Base-by-base conservation (phyloP, 768 basidiomycete species). In the Leccinum arenicola region DNA sequence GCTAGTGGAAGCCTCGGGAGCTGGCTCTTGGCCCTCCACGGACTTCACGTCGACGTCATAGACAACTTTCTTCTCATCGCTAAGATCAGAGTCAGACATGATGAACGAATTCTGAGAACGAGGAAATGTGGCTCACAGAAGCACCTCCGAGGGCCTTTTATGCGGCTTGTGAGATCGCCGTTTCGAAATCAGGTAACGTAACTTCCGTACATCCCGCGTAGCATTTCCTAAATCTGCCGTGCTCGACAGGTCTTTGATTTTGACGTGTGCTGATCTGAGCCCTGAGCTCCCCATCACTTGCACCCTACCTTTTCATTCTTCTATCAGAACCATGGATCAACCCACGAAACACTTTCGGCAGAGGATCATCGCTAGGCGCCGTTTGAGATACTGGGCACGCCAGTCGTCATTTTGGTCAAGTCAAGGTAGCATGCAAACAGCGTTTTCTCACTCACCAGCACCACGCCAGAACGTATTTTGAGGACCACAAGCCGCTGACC, bases 51-150 rank as follows among this genome's bases (percentile, higher is more conserved):
- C 63, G 17, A 29, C 27, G 1, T 65, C 54, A 29, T 55, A 60
- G 4, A 8, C 11, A 0, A 31, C 0, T 4, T 56, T 60, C 6
- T 57, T 61, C 27, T 58, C 57, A 15, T 38, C 25, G 2, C 2
- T 11, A 12, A n/a, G 40, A 12, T 57, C 54, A 48, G 47, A 23
- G 36, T 60, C 54, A 4, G 54, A 49, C 65, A 66, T 66, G 56
- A 12, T 55, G 57, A 33, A 54, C 3, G 35, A 21, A 17, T 40
- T 45, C 4, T 47, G 45, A 47, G 45, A 47, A 43, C 10, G 45
- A 45, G 14, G 7, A 15, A 45, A 45, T 19, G n/a, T 45, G 19
- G 43, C 19, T 21, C n/a, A 21, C 19, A 47, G 45, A 7, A 6
- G 11, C 21, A 6, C 45, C 10, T 21, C n/a, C 21, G 45, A 48